These are phyloP conservation scores for Fomitopsis serialis DNA, from an alignment of 768 basidiomycete genomes.

Conservation along the genomic window DNA sequence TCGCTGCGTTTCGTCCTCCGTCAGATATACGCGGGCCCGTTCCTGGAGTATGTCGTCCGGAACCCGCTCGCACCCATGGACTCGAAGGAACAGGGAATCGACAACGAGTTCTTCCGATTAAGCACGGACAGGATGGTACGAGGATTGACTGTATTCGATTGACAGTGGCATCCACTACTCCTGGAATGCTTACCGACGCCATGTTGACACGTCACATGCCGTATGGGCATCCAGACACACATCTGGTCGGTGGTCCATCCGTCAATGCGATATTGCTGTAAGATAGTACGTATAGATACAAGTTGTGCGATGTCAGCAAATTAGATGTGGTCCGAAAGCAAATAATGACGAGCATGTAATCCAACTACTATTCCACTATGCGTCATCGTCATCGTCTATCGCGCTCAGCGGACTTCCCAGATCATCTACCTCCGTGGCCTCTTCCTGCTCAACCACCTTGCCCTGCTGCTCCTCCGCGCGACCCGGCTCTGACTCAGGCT, in stretches of 20 bases:
- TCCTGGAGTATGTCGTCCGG: slow-evolving; percentile 88
- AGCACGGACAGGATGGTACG: slow-evolving; percentile 74
- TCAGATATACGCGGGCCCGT: slow-evolving; percentile 92
- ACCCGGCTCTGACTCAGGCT: not conserved
- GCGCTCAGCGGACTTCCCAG: slow-evolving; percentile 5
- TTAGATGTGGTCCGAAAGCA: not conserved
- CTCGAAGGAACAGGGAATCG: slow-evolving; percentile 77
- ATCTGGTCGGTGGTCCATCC: not conserved
- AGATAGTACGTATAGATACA: slow-evolving; percentile 6
- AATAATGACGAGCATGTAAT: not conserved
- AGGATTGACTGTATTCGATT: slow-evolving; percentile 44
- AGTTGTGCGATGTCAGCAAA: not conserved
- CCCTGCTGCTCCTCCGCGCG: not conserved
- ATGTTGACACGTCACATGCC: no score
- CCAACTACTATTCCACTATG: not conserved
- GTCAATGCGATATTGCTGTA: not conserved
- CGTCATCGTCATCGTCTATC: slow-evolving; percentile 3
- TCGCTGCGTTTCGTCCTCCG: slow-evolving; percentile 76
- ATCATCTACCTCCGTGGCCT: not conserved
- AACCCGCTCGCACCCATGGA: slow-evolving; percentile 88
- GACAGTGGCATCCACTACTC: not conserved
- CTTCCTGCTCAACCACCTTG: slow-evolving; percentile 1
- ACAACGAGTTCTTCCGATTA: slow-evolving; percentile 86
- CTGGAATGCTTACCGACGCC: not conserved
- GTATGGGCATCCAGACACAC: no score